Conservation (phyloP, 2,329 filamentous ascomycete genomes). For the Penicillium palitans region DNA sequence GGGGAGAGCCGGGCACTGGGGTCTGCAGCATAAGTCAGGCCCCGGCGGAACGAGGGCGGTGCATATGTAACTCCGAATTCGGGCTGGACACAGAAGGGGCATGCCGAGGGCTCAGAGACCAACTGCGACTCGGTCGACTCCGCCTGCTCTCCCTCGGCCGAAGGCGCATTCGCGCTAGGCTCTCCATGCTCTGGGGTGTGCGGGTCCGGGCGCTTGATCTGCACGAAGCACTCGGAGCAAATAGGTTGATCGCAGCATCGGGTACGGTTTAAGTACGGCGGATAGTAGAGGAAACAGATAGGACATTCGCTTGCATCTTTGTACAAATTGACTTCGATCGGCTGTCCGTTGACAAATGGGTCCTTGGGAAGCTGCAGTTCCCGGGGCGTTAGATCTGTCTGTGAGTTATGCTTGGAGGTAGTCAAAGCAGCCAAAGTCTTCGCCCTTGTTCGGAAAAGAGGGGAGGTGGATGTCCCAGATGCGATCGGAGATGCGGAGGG, state of each 20-base stretch:
- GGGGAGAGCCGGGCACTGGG: constrained; percentile 52
- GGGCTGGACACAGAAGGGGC: constrained; percentile 90
- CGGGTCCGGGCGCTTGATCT: constrained; percentile 92
- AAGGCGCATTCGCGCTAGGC: constrained; percentile 43
- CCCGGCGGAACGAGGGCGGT: constrained; percentile 81
- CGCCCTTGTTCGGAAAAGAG: constrained; percentile 75
- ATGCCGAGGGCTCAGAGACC: constrained; percentile 86
- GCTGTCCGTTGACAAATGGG: constrained; percentile 90
- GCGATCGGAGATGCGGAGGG: constrained; percentile 59
- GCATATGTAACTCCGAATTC: constrained; percentile 98
- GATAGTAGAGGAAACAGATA: constrained; percentile 95
- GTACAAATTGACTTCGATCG: constrained; percentile 88
- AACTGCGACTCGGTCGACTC: constrained; percentile 60
- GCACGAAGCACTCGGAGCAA: constrained; percentile 97
- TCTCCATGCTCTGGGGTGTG: constrained; percentile 77
- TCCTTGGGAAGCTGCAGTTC: constrained; percentile 80
- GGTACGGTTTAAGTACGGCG: constrained; percentile 89
- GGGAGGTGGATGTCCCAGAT: constrained; percentile 51
- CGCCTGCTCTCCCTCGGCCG: constrained; percentile 36
- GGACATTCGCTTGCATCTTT: constrained; percentile 89
- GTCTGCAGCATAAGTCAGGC: constrained; percentile 67
- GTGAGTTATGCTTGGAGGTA: constrained; percentile 72
- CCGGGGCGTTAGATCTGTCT: constrained; percentile 69
- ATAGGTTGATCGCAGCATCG: constrained; percentile 95
- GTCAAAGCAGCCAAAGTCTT: constrained; percentile 86